Evolutionary conservation across 2,329 filamentous ascomycete species (phyloP), one percentile per base, ranked within the genome.

Genomic region (Claviceps fusiformis): DNA sequence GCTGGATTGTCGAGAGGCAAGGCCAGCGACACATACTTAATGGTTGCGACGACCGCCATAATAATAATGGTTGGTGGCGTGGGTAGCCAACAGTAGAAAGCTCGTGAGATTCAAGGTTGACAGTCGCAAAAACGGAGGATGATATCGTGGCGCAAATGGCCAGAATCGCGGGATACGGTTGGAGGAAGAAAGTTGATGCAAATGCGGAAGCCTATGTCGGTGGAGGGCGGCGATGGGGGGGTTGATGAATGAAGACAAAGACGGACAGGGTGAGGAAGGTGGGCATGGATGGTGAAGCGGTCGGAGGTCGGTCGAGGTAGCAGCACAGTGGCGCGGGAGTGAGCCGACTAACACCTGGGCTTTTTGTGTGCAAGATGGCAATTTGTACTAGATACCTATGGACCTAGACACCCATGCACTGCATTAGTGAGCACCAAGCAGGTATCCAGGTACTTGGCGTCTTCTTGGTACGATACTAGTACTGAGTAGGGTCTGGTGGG

Each of bases 11-110:
- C 37, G 13, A 24, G 55, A 37, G 52, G 52, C 43, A 56, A n/a
- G 51, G 54, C 59, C 52, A 53, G 57, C 55, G 58, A 55, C 50
- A 68, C 79, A 67, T 72, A 82, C 79, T 82, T 82, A 72, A 82
- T 82, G 64, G 79, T 82, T 74, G 79, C 78, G 71, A 81, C 78
- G 65, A 81, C 78, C 74, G 81, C 79, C 69, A 73, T 78, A 70
- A 65, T 78, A 70, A 65, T 71, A 65, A 63, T 64, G 67, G 60
- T 59, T 64, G 67, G 59, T 58, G 56, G 43, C 45, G 43, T 46
- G 43, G 50, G 50, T 52, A 8, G 37, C 24, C 24, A 33, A 29
- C 24, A 56, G 55, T n/a, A 11, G 39, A 33, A 44, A 47, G 53
- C 49, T 54, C 49, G 50, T 37, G 31, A 31, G 3, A 17, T 15